Percentiles rank a stretch among this genome's conserved stretches.
Evolutionary conservation across 2,329 filamentous ascomycete genomes (phyloP).

Genomic region (Fusarium sp.): DNA sequence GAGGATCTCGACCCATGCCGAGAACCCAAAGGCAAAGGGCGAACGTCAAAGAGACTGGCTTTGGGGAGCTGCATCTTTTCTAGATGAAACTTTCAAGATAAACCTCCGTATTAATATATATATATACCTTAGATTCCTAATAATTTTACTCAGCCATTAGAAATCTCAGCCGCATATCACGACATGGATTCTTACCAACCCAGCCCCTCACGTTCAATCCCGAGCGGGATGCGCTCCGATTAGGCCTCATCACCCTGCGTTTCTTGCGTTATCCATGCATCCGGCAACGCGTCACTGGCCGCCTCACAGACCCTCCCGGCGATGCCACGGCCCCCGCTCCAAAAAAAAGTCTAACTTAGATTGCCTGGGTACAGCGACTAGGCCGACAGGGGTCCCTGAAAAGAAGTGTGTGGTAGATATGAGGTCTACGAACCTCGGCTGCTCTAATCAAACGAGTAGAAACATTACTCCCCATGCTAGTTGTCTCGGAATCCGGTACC

Average conservation of each 20-base stretch:
- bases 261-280: too few relatives aligned
- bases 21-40: not conserved
- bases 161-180: not conserved
- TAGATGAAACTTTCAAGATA: too few relatives aligned
- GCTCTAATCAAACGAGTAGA: not conserved
- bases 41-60: not conserved
- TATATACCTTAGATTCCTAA: not conserved
- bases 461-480: not conserved
- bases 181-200: not conserved
- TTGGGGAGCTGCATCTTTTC: not conserved
- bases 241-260: not conserved
- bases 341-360: not conserved
- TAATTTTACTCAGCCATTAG: not conserved
- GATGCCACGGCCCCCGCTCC: not conserved
- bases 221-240: not conserved
- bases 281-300: too few relatives aligned
- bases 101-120: too few relatives aligned
- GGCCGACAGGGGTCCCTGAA: not conserved
- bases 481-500: not conserved
- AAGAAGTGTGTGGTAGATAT: not conserved
- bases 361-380: not conserved
- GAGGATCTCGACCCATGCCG: not conserved
- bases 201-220: not conserved
- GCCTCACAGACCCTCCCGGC: not conserved
- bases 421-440: not conserved